These are phyloP conservation scores for Aspergillus unguis DNA, from an alignment of 2,329 filamentous ascomycete species.

Conservation along the genomic window DNA sequence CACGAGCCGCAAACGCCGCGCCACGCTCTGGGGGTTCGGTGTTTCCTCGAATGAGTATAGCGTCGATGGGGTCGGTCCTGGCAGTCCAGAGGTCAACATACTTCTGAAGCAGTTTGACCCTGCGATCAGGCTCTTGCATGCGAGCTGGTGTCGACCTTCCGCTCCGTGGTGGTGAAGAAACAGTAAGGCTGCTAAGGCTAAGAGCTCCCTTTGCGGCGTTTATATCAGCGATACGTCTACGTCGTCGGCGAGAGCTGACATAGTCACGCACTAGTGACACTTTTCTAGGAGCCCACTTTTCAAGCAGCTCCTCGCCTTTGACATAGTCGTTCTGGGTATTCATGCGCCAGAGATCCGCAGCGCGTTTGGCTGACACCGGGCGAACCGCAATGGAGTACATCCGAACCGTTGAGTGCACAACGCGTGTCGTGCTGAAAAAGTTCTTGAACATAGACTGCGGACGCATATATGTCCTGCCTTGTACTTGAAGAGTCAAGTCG, in stretches of 20 bases:
- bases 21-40: slow-evolving; percentile 44
- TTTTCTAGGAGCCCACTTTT: slow-evolving; percentile 81
- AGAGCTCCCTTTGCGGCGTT: slow-evolving; percentile 57
- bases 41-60: slow-evolving; percentile 43
- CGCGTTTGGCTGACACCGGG: slow-evolving; percentile 83
- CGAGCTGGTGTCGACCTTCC: slow-evolving; percentile 37
- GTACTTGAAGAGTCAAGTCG: slow-evolving; percentile 76
- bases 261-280: slow-evolving; percentile 90
- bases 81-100: slow-evolving; percentile 44
- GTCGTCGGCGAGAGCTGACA: slow-evolving; percentile 69
- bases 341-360: slow-evolving; percentile 93
- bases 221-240: slow-evolving; percentile 72
- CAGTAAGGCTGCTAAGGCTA: slow-evolving; percentile 37
- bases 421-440: slow-evolving; percentile 77
- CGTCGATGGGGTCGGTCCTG: slow-evolving; percentile 40
- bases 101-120: slow-evolving; percentile 38
- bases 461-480: slow-evolving; percentile 78
- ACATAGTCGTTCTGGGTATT: slow-evolving; percentile 93
- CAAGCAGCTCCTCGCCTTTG: slow-evolving; percentile 86
- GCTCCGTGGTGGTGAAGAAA: slow-evolving; percentile 32
- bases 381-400: slow-evolving; percentile 85
- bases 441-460: slow-evolving; percentile 83
- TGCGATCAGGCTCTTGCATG: slow-evolving; percentile 36
- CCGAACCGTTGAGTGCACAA: slow-evolving; percentile 80
- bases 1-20: slow-evolving; percentile 28